Percentiles rank a stretch among this genome's conserved stretches.
phyloP scores from a whole-genome alignment of 208 protist species.

The Wallacemonas collosoma region DNA sequence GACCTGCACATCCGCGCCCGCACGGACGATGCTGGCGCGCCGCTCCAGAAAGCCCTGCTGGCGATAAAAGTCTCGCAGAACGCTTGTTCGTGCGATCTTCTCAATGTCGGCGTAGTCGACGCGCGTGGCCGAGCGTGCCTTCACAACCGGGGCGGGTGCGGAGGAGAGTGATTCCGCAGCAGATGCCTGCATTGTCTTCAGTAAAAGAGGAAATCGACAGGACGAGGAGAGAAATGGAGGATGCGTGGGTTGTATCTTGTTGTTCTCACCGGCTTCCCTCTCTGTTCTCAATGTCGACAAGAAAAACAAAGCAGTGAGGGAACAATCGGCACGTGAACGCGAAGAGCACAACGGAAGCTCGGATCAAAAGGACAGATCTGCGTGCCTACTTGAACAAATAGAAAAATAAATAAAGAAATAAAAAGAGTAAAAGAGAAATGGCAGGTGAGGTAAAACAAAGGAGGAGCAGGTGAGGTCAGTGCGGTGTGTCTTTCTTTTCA shows the following conservation, averaged over 20 bases:
- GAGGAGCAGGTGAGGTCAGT: background rate
- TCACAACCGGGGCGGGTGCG: slow-evolving; percentile 57
- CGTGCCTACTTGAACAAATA: background rate
- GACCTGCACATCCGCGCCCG: slow-evolving; percentile 51
- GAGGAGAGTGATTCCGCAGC: slow-evolving; percentile 40
- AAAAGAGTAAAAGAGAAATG: slow-evolving; percentile 17
- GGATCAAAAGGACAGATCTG: too few species aligned
- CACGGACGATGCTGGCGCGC: slow-evolving; percentile 22
- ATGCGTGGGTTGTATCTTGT: background rate
- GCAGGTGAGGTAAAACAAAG: background rate
- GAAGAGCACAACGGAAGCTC: too few species aligned
- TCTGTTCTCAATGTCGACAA: too few species aligned
- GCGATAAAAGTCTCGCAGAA: slow-evolving; percentile 63
- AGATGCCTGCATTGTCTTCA: slow-evolving; percentile 41
- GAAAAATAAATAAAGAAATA: slow-evolving; percentile 15
- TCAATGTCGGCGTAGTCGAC: slow-evolving; percentile 66
- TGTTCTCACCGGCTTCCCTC: too few species aligned
- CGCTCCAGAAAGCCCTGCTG: slow-evolving; percentile 42
- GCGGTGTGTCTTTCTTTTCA: background rate
- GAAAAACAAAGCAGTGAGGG: too few species aligned
- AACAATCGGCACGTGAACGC: too few species aligned
- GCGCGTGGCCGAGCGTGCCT: slow-evolving; percentile 29
- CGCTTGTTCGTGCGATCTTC: slow-evolving; percentile 42
- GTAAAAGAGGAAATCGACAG: background rate
- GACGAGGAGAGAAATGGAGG: background rate